Evolutionary conservation across 2,329 filamentous ascomycete species (phyloP).

Genomic region (Rugonectria rugulosa): DNA sequence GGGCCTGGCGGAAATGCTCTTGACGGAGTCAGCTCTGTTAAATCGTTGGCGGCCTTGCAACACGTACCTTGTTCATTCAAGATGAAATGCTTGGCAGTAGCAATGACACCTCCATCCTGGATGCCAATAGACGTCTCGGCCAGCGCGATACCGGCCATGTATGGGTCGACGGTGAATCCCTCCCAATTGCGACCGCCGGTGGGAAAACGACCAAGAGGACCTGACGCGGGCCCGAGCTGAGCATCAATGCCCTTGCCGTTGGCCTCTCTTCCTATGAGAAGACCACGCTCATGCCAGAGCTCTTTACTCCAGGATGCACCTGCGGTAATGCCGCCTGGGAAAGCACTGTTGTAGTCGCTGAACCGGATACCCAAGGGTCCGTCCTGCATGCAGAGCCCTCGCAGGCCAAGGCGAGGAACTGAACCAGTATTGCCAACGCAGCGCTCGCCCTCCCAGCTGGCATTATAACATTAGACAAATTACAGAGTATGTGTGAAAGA

Average conservation of each 20-base stretch:
- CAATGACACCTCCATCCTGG: slow-evolving; percentile 82
- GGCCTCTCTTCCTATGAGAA: slow-evolving; percentile 66
- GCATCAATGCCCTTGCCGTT: slow-evolving; percentile 80
- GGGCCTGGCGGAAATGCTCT: slow-evolving; percentile 75
- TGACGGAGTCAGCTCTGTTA: slow-evolving; percentile 19
- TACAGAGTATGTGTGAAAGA: slow-evolving; percentile 35
- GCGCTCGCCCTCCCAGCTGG: slow-evolving; percentile 62
- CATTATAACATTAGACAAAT: not conserved
- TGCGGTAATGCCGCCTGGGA: slow-evolving; percentile 78
- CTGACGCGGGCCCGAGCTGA: slow-evolving; percentile 62
- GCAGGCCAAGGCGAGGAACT: slow-evolving; percentile 74
- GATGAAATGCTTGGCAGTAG: slow-evolving; percentile 81
- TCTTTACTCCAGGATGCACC: slow-evolving; percentile 83
- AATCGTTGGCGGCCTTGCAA: no score
- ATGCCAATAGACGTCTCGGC: slow-evolving; percentile 80
- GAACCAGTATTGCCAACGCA: slow-evolving; percentile 82
- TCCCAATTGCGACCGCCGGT: slow-evolving; percentile 69
- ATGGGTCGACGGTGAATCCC: slow-evolving; percentile 74
- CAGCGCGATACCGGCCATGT: slow-evolving; percentile 75
- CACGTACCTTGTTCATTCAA: slow-evolving; percentile 71
- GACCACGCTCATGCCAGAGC: slow-evolving; percentile 65
- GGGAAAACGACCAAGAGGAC: slow-evolving; percentile 56
- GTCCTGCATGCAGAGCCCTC: slow-evolving; percentile 85
- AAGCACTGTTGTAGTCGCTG: slow-evolving; percentile 81
- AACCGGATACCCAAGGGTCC: slow-evolving; percentile 81